Evolutionary conservation across 805 yeast genomes (phyloP).

Genomic region (Cyberlindnera galapagoensis): DNA sequence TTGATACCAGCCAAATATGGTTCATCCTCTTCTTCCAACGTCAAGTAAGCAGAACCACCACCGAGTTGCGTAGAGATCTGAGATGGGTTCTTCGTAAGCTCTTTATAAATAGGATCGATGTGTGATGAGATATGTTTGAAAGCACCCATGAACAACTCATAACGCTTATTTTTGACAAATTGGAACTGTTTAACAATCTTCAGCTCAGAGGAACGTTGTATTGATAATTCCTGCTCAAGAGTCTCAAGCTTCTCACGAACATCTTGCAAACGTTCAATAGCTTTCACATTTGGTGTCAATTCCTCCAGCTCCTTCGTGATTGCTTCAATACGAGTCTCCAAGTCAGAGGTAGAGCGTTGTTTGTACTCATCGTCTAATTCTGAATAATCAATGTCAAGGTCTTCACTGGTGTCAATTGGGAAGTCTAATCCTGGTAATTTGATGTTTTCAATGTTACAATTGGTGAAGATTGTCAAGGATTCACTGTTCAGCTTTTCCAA

Average conservation of each 20-base stretch:
- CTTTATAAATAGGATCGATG: conserved; percentile 77
- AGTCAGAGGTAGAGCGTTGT: conserved; percentile 26
- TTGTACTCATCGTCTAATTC: conserved; percentile 39
- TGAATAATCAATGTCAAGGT: conserved; percentile 50
- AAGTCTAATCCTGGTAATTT: conserved; percentile 34
- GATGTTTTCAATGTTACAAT: conserved; percentile 71
- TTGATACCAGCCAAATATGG: conserved; percentile 80
- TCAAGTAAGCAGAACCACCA: conserved; percentile 91
- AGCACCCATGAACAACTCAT: conserved; percentile 59
- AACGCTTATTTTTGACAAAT: conserved; percentile 52
- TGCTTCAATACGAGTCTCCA: conserved; percentile 33
- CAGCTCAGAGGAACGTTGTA: conserved; percentile 55
- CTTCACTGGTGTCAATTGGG: conserved; percentile 47
- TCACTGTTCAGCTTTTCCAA: conserved; percentile 48
- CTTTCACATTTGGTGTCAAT: conserved; percentile 77
- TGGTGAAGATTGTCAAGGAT: conserved; percentile 52
- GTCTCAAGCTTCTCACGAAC: conserved; percentile 54
- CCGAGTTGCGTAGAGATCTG: conserved; percentile 49
- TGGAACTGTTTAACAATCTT: conserved; percentile 49
- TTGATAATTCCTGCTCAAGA: conserved; percentile 58
- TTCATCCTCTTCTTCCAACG: conserved; percentile 83
- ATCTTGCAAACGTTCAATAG: conserved; percentile 66
- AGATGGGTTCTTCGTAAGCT: conserved; percentile 52
- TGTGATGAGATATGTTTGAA: conserved; percentile 67
- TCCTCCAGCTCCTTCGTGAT: conserved; percentile 27